Conservation (phyloP, 129 eudicot species). For the Flaveria robusta region DNA sequence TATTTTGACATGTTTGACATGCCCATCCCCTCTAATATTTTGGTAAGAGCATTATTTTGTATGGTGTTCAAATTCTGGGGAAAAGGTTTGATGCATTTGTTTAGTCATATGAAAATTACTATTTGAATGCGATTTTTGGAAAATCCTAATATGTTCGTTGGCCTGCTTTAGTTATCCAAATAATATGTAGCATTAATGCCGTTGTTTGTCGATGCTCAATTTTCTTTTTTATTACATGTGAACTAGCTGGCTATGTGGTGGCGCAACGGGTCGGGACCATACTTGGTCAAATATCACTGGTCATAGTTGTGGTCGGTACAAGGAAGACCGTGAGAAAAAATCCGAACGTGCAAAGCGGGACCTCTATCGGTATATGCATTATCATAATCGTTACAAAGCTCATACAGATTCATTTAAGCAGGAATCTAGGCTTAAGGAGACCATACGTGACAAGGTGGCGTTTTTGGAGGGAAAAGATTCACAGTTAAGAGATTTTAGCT, state of each 20-base stretch:
- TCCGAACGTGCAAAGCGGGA: constrained; percentile 89
- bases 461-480: constrained; percentile 65
- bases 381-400: constrained; percentile 90
- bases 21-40: not conserved
- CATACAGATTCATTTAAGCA: constrained; percentile 93
- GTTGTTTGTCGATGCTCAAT: not conserved
- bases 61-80: not conserved
- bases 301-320: constrained; percentile 96
- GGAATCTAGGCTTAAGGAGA: constrained; percentile 74
- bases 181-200: constrained; percentile 6
- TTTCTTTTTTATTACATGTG: constrained; percentile 32
- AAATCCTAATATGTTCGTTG: not conserved
- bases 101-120: not conserved
- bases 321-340: constrained; percentile 69
- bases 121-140: not conserved
- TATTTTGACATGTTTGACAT: not conserved
- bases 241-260: constrained; percentile 95
- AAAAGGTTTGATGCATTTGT: not conserved
- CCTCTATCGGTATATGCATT: constrained; percentile 87
- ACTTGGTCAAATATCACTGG: constrained; percentile 81
- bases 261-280: constrained; percentile 93
- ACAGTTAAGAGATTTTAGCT: constrained; percentile 73
- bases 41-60: not conserved
- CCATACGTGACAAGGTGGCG: constrained; percentile 61
- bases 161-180: not conserved